Evolutionary conservation across 1,284 basidiomycete genomes (phyloP), one percentile per base, ranked within the genome.

Genomic region (Dichomitus squalens): DNA sequence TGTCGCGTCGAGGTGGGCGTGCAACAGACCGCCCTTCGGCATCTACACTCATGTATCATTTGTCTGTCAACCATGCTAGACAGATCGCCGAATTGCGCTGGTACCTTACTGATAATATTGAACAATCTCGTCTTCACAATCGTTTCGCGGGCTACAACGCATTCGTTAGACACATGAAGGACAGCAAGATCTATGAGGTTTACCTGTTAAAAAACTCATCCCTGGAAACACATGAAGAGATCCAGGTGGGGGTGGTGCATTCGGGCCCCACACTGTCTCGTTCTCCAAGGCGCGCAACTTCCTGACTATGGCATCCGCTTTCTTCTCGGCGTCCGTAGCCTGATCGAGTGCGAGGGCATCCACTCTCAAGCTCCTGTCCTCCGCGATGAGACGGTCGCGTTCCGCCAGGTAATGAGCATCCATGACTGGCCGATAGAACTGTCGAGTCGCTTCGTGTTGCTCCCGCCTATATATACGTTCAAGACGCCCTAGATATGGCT

Each of bases 1-100:
- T 1, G 82, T 88, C 12, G 86, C 83, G 64, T 90, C 88, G 11
- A 90, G 75, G 67, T 91, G 89, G 0, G 78, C 82, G 66, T 91
- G 89, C 18, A 90, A 75, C 6, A 90, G 75, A 0, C 79, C 87
- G 47, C 89, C 89, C 70, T 91, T 91, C 9, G 88, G 88, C 86
- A 91, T 89, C 87, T 88, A 41, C 11, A 21, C n/a, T n/a, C n/a
- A n/a, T n/a, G n/a, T n/a, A n/a, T n/a, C n/a, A n/a, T n/a, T n/a
- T n/a, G n/a, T n/a, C n/a, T n/a, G n/a, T n/a, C n/a, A n/a, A n/a
- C n/a, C n/a, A n/a, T n/a, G n/a, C n/a, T n/a, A n/a, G n/a, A n/a
- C n/a, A n/a, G n/a, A n/a, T n/a, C n/a, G n/a, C n/a, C n/a, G n/a
- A n/a, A n/a, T n/a, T n/a, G n/a, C n/a, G n/a, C n/a, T n/a, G n/a